Conservation (phyloP, 2,329 filamentous ascomycete species). For the Niveomyces coronatus region DNA sequence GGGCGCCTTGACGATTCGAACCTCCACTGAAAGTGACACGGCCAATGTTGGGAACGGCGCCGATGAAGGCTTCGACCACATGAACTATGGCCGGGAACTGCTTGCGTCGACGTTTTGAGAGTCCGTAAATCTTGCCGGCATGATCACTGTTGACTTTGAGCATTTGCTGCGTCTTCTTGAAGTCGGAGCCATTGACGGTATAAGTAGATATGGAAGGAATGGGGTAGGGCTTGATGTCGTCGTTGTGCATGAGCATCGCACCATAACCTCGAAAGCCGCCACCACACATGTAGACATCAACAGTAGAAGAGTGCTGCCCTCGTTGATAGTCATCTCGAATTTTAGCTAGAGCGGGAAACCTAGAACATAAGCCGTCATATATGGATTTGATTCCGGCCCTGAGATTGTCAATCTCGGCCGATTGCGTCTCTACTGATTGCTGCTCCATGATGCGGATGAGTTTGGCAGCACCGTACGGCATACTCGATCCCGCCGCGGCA, state of each 20-base stretch:
- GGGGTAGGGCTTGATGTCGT: conserved; percentile 66
- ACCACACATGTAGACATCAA: conserved; percentile 76
- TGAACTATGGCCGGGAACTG: conserved; percentile 80
- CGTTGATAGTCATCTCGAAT: conserved; percentile 25
- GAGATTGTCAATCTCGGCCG: conserved; percentile 44
- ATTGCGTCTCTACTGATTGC: conserved; percentile 28
- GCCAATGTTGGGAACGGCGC: conserved; percentile 59
- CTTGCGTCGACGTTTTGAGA: conserved; percentile 66
- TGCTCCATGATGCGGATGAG: conserved; percentile 39
- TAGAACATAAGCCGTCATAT: conserved; percentile 40
- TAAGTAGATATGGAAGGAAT: conserved; percentile 78
- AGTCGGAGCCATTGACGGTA: conserved; percentile 49
- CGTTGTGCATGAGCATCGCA: conserved; percentile 74
- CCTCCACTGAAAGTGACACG: conserved; percentile 77
- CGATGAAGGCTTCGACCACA: conserved; percentile 64
- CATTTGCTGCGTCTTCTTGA: conserved; percentile 45
- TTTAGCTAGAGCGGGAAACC: conserved; percentile 39
- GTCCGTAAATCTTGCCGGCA: conserved; percentile 56
- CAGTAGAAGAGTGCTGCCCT: conserved; percentile 27
- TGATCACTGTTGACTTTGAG: conserved; percentile 37
- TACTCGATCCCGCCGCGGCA: conserved; percentile 43
- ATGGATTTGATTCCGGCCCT: conserved; percentile 46
- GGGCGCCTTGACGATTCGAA: conserved; percentile 73
- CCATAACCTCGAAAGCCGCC: conserved; percentile 88
- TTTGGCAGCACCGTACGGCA: conserved; percentile 52